Conservation (phyloP, 306 rosid genomes). For the Abrus precatorius region DNA sequence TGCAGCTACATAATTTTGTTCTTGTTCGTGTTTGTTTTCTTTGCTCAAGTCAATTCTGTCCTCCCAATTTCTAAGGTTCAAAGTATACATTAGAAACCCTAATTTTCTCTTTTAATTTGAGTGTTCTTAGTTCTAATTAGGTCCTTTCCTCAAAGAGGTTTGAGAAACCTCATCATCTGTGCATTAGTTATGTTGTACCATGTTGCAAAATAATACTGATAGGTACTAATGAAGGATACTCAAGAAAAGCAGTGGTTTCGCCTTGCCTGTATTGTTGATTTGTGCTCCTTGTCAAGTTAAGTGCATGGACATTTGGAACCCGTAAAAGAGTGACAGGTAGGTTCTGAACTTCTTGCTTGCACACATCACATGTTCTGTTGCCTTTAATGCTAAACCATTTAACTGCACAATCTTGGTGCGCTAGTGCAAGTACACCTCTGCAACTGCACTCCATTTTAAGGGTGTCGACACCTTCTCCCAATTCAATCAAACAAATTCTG, state of each 20-base stretch:
- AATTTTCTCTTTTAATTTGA: too few relatives aligned
- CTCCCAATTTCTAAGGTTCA: too few relatives aligned
- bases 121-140: too few relatives aligned
- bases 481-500: slow-evolving; percentile 73
- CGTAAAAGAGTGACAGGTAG: slow-evolving; percentile 68
- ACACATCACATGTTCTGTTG: slow-evolving; percentile 74
- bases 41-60: too few relatives aligned
- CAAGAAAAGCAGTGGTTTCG: slow-evolving; percentile 3
- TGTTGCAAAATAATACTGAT: background rate
- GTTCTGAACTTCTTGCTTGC: slow-evolving; percentile 48
- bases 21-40: too few relatives aligned
- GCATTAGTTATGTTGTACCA: slow-evolving; percentile 32
- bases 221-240: background rate
- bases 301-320: slow-evolving; percentile 35
- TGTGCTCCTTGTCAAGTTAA: slow-evolving; percentile 49
- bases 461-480: slow-evolving; percentile 64
- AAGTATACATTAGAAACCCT: too few relatives aligned
- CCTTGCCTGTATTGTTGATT: slow-evolving; percentile 62
- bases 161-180: background rate
- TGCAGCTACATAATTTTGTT: too few relatives aligned
- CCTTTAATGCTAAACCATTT: slow-evolving; percentile 86
- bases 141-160: too few relatives aligned
- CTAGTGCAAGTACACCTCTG: too few relatives aligned
- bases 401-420: slow-evolving; percentile 75
- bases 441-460: too few relatives aligned